Evolutionary conservation across 1,139 yeast genomes (phyloP).

Genomic region (Suhomyces maxii): DNA sequence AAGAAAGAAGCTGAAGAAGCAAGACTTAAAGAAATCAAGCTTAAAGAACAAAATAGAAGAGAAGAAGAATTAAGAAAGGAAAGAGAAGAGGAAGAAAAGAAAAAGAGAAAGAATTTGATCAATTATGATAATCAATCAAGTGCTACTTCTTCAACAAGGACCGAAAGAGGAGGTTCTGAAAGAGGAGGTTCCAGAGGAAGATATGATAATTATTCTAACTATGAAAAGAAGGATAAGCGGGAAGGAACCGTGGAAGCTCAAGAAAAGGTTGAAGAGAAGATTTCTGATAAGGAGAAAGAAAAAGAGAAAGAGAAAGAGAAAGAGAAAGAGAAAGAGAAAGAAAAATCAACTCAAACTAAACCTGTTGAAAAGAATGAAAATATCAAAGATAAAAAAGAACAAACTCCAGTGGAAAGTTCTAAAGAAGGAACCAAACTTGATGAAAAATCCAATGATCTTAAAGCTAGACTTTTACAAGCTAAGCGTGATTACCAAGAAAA

Average conservation of each 20-base stretch:
- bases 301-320: neutral
- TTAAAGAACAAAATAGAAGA: constrained; percentile 12
- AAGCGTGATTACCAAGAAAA: constrained; percentile 23
- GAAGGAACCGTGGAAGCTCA: constrained; percentile 1
- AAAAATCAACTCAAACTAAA: neutral
- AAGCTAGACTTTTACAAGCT: constrained; percentile 25
- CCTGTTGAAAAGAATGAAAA: neutral
- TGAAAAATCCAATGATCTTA: constrained; percentile 16
- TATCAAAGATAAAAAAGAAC: neutral
- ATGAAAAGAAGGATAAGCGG: constrained; percentile 5
- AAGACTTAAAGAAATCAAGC: constrained; percentile 15
- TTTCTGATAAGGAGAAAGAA: neutral
- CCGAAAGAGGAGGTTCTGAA: constrained; percentile 9
- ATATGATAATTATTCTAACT: constrained; percentile 30
- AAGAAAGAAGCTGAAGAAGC: constrained; percentile 18
- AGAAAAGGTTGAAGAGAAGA: constrained; percentile 3
- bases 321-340: constrained; percentile 1
- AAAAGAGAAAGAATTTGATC: constrained; percentile 15
- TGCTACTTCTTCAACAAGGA: constrained; percentile 2
- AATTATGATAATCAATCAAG: constrained; percentile 24
- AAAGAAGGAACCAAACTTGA: constrained; percentile 4
- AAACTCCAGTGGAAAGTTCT: neutral
- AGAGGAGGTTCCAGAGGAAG: constrained; percentile 17
- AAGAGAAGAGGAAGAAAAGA: constrained; percentile 21
- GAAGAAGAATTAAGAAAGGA: constrained; percentile 25